Base-by-base conservation (phyloP, 768 basidiomycete species). In the Lentinula boryana region DNA sequence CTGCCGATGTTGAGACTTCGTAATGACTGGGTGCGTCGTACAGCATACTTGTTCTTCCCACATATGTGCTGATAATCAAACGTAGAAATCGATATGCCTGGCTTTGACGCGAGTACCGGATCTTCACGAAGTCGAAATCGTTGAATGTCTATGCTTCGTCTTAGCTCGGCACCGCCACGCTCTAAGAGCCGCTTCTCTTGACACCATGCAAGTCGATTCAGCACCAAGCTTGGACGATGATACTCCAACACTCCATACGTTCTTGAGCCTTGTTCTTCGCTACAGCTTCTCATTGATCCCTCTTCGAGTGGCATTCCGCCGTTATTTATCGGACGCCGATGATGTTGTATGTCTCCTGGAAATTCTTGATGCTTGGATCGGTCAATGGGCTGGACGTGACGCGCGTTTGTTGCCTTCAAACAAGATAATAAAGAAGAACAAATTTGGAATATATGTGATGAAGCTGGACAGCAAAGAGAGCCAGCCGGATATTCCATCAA, bases 21-120 rank as follows among this genome's bases (percentile, higher is more conserved):
- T 61, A 75, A 77, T 46, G 91, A 93, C 66, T 93, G 91, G 91
- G 91, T 85, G 67, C 59, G 78, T 66, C 56, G 52, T 32, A 40
- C 35, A 1, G 40, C 40, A 3, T 40, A 27, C 44, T 3, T 7
- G 8, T 32, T 52, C 10, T 27, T 33, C 23, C 32, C n/a, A 16
- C 7, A 8, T 23, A 9, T 40, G 7, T 21, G 46, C n/a, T 48
- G 46, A 48, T 48, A 7, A 4, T 23, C 21, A 4, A 18, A 21
- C 21, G 21, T 12, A 48, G 46, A 48, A 48, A 41, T 75, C 77
- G 1, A 75, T 89, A 46, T 68, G 79, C 61, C 64, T 84, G 12
- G 80, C 87, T 35, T 71, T 91, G 52, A 70, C 73, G 3, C 73
- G 68, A 2, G 84, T 92, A 18, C 67, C 75, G 5, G 91, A 93